Evolutionary conservation across 352 stramenopile genomes (phyloP).

Genomic region (Paralagenidium karlingii): DNA sequence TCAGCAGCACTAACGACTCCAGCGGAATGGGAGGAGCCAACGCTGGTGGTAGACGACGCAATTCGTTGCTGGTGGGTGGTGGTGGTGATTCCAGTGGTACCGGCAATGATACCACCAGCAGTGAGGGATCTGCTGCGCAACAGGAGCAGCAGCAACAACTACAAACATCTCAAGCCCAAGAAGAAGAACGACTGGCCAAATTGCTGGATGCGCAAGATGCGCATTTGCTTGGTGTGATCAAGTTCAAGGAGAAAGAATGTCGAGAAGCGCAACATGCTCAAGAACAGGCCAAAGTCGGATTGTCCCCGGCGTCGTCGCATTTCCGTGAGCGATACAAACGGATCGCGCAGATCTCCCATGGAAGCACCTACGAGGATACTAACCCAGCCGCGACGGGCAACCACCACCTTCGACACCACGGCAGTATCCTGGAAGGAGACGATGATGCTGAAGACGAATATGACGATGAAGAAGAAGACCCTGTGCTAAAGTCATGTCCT

Average conservation of each 20-base stretch:
- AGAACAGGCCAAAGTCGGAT: slow-evolving; percentile 17
- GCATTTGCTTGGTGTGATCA: slow-evolving; percentile 43
- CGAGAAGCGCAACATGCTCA: slow-evolving; percentile 14
- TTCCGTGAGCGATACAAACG: slow-evolving; percentile 64
- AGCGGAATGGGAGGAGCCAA: no score
- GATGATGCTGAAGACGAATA: background rate
- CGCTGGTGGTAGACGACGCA: no score
- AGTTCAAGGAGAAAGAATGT: slow-evolving; percentile 43
- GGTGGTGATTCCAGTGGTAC: background rate
- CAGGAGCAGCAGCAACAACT: no score
- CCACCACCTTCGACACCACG: background rate
- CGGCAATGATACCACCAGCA: background rate
- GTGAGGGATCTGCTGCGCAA: background rate
- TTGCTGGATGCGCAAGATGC: slow-evolving; percentile 45
- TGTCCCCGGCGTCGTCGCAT: slow-evolving; percentile 33
- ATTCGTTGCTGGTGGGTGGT: slow-evolving; percentile 1
- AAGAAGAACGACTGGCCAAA: slow-evolving; percentile 24
- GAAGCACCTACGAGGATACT: slow-evolving; percentile 16
- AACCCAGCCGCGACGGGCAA: background rate
- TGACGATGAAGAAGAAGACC: slow-evolving; percentile 3
- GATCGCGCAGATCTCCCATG: slow-evolving; percentile 28
- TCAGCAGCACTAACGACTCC: no score
- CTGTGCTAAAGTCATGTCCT: slow-evolving; percentile 2
- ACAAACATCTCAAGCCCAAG: no score
- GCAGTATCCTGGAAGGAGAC: background rate